These are phyloP conservation scores for Candida tammaniensis DNA, from an alignment of 805 yeast genomes.

Conservation along the genomic window DNA sequence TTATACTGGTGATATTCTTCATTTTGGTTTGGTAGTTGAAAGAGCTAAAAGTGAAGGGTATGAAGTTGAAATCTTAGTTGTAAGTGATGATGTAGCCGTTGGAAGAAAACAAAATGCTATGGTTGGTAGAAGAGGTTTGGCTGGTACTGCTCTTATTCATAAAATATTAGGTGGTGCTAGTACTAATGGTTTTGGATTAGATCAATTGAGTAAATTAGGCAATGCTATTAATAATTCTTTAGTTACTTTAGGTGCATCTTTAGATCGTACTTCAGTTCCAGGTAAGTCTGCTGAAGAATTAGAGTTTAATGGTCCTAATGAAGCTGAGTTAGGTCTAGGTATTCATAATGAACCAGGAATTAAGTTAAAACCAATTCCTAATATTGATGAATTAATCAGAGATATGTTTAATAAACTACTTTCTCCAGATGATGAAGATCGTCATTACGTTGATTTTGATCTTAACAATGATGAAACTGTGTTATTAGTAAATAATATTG, in stretches of 20 bases:
- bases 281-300: slow-evolving; percentile 51
- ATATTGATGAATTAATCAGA: slow-evolving; percentile 54
- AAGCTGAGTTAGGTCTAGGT: slow-evolving; percentile 92
- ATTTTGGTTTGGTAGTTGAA: slow-evolving; percentile 89
- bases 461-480: slow-evolving; percentile 60
- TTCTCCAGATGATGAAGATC: slow-evolving; percentile 64
- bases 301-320: slow-evolving; percentile 51
- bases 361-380: slow-evolving; percentile 64
- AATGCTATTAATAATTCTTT: slow-evolving; percentile 56
- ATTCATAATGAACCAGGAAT: slow-evolving; percentile 93
- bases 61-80: slow-evolving; percentile 68
- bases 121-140: slow-evolving; percentile 93
- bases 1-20: slow-evolving; percentile 92
- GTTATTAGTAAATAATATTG: slow-evolving; percentile 77
- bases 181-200: slow-evolving; percentile 30
- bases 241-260: slow-evolving; percentile 86
- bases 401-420: slow-evolving; percentile 62
- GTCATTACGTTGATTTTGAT: slow-evolving; percentile 74
- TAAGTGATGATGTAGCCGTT: slow-evolving; percentile 92
- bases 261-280: slow-evolving; percentile 89
- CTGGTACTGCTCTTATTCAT: slow-evolving; percentile 87
- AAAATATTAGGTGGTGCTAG: slow-evolving; percentile 79
- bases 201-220: slow-evolving; percentile 58
- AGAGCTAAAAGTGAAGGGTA: slow-evolving; percentile 78
- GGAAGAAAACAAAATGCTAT: slow-evolving; percentile 85